These are phyloP conservation scores for Rugosomyces carneus DNA, from an alignment of 1,284 basidiomycete species.

Conservation along the genomic window DNA sequence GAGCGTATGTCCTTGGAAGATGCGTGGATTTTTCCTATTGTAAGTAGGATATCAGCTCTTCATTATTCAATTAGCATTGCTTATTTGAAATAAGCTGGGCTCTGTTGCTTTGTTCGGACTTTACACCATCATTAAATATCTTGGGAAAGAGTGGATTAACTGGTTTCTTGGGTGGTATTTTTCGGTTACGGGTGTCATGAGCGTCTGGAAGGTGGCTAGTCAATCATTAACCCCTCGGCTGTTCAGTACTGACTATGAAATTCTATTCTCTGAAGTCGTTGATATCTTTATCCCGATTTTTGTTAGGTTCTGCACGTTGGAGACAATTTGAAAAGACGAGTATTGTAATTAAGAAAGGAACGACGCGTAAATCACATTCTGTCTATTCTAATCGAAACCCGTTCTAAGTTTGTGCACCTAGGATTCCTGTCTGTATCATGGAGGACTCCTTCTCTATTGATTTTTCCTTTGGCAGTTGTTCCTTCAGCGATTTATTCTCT, in stretches of 20 bases:
- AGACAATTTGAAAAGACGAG: slow-evolving; percentile 43
- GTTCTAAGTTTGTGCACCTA: slow-evolving; percentile 4
- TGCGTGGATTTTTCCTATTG: slow-evolving; percentile 74
- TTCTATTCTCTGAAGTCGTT: slow-evolving; percentile 35
- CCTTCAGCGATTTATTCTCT: slow-evolving; percentile 68
- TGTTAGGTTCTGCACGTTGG: slow-evolving; percentile 47
- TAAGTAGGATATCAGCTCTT: slow-evolving; percentile 24
- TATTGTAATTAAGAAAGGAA: slow-evolving; percentile 40
- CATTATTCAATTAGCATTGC: neutral
- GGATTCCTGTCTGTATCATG: slow-evolving; percentile 40
- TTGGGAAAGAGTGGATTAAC: slow-evolving; percentile 82
- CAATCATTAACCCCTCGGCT: neutral
- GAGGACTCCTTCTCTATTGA: slow-evolving; percentile 56
- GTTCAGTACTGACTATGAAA: neutral
- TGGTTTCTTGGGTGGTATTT: slow-evolving; percentile 77
- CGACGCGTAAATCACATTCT: slow-evolving; percentile 31
- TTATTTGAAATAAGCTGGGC: slow-evolving; percentile 45
- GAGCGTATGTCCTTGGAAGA: slow-evolving; percentile 62
- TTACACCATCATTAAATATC: slow-evolving; percentile 69
- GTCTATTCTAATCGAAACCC: neutral
- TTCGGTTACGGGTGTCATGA: slow-evolving; percentile 53
- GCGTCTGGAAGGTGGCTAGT: slow-evolving; percentile 61
- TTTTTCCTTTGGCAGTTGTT: slow-evolving; percentile 60
- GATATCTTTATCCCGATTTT: slow-evolving; percentile 40
- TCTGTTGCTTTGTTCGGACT: slow-evolving; percentile 61